Conservation (phyloP, 345 rosid species). For the Isatis tinctoria region DNA sequence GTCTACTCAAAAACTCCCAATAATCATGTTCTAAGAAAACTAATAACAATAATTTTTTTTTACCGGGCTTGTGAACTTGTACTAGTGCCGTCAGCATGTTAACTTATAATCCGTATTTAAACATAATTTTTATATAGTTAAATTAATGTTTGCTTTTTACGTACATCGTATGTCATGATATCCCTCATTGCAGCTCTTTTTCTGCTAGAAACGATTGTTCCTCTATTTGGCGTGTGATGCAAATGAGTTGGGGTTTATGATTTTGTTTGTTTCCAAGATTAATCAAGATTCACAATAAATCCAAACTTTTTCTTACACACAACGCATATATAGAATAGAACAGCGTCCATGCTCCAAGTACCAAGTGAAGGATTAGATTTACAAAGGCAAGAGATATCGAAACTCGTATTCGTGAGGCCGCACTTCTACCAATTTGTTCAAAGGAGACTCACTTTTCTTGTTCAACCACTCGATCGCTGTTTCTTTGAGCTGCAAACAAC, state of each 20-base stretch:
- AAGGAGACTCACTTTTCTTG: constrained; percentile 7
- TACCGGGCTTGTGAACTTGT: background rate
- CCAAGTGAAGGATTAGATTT: background rate
- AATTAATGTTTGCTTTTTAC: background rate
- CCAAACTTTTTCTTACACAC: background rate
- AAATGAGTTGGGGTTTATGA: background rate
- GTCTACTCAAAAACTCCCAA: no score
- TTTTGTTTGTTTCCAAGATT: background rate
- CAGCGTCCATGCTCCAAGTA: background rate
- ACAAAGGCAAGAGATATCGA: constrained; percentile 29
- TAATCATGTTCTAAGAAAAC: no score
- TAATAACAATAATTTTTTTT: background rate
- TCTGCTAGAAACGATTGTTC: background rate
- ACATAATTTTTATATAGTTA: background rate
- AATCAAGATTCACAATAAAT: background rate
- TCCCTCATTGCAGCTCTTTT: background rate
- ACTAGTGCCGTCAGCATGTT: background rate
- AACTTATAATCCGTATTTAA: background rate
- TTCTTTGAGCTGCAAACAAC: constrained; percentile 33
- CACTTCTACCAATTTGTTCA: constrained; percentile 27
- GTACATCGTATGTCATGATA: background rate
- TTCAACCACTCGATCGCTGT: constrained; percentile 25
- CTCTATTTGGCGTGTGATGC: background rate
- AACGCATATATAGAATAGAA: background rate
- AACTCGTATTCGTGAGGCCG: constrained; percentile 35